These are phyloP conservation scores for Lyophyllum decastes DNA, from an alignment of 768 basidiomycete genomes.

Conservation along the genomic window DNA sequence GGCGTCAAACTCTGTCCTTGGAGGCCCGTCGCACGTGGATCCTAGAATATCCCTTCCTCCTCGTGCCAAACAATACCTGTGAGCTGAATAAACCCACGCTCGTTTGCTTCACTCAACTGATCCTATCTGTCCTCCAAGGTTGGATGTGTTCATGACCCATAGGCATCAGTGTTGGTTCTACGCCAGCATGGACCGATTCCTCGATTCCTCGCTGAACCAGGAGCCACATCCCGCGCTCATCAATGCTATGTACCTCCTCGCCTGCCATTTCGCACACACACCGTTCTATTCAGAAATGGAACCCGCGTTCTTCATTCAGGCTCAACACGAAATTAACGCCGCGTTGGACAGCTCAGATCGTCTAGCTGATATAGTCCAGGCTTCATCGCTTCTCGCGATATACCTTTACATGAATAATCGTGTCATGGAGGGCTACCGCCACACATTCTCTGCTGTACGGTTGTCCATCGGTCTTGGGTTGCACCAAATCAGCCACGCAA, in stretches of 20 bases:
- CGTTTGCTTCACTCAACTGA: not conserved
- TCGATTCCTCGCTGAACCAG: slow-evolving; percentile 26
- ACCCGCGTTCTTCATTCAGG: slow-evolving; percentile 46
- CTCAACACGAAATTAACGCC: slow-evolving; percentile 51
- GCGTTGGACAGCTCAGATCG: slow-evolving; percentile 57
- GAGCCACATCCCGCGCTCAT: slow-evolving; percentile 59
- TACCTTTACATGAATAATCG: slow-evolving; percentile 62
- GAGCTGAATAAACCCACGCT: slow-evolving; percentile 14
- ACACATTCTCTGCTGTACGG: slow-evolving; percentile 61
- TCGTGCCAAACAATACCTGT: slow-evolving; percentile 41
- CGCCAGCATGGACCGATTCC: slow-evolving; percentile 44
- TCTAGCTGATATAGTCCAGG: slow-evolving; percentile 59
- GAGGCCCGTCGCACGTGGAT: slow-evolving; percentile 21
- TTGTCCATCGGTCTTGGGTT: slow-evolving; percentile 62
- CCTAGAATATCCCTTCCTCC: slow-evolving; percentile 27
- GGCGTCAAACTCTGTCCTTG: slow-evolving; percentile 20
- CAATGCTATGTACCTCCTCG: slow-evolving; percentile 63
- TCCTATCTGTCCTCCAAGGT: slow-evolving; percentile 28
- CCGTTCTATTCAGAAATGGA: slow-evolving; percentile 44
- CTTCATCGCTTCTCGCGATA: slow-evolving; percentile 57
- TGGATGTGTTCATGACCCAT: slow-evolving; percentile 57
- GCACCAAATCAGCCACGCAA: slow-evolving; percentile 46
- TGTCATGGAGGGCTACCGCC: slow-evolving; percentile 59
- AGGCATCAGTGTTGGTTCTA: slow-evolving; percentile 62
- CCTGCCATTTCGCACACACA: slow-evolving; percentile 52